These are phyloP conservation scores for Hirschioporus abietinus DNA, from an alignment of 768 basidiomycete genomes.

Conservation along the genomic window DNA sequence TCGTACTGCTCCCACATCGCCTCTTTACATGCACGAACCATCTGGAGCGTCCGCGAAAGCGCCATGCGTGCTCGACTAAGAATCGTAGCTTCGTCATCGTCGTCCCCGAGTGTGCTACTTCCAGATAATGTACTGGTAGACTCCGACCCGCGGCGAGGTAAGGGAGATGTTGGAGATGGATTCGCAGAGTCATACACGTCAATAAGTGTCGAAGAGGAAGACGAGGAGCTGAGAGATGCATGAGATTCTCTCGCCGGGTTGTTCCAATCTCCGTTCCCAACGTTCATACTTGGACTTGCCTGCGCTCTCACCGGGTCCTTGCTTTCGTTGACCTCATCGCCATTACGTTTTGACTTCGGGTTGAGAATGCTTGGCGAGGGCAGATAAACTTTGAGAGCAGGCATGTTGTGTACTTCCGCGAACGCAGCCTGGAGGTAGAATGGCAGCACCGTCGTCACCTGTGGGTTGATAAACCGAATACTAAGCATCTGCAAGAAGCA, in stretches of 20 bases:
- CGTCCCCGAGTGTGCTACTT: slow-evolving; percentile 13
- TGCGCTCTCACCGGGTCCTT: neutral
- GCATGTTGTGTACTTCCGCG: slow-evolving; percentile 43
- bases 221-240: neutral
- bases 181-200: slow-evolving; percentile 1
- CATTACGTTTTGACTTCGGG: neutral
- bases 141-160: neutral
- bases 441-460: slow-evolving; percentile 54
- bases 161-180: neutral
- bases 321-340: neutral
- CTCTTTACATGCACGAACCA: slow-evolving; percentile 60
- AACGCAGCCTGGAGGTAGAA: slow-evolving; percentile 63
- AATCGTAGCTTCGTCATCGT: slow-evolving; percentile 25
- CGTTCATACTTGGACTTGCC: neutral
- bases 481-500: slow-evolving; percentile 69
- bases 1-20: slow-evolving; percentile 64
- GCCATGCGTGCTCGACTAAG: slow-evolving; percentile 58
- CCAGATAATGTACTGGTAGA: neutral
- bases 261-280: neutral
- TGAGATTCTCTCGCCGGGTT: neutral
- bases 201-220: neutral
- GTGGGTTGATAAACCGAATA: slow-evolving; percentile 48
- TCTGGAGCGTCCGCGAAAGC: slow-evolving; percentile 52
- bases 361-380: slow-evolving; percentile 26
- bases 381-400: slow-evolving; percentile 45